These are phyloP conservation scores for Orbilia javanica DNA, from an alignment of 2,329 filamentous ascomycete genomes.

Conservation along the genomic window DNA sequence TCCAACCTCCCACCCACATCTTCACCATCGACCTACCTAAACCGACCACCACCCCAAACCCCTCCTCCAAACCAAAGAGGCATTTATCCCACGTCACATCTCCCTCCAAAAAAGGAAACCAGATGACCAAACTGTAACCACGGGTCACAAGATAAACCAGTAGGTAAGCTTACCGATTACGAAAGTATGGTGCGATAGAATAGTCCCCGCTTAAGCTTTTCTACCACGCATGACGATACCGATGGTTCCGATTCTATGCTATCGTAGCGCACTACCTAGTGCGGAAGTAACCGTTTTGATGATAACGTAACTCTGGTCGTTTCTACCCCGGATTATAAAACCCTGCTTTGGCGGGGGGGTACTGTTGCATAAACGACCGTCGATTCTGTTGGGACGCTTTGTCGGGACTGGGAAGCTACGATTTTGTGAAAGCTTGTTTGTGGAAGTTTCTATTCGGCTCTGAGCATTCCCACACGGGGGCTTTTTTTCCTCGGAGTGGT, in stretches of 20 bases:
- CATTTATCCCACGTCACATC: not conserved
- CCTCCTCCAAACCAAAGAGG: not conserved
- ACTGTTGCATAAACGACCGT: conserved; percentile 15
- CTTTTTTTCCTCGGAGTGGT: not conserved
- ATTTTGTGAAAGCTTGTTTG: not conserved
- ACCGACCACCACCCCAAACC: not conserved
- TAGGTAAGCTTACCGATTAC: not conserved
- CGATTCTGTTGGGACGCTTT: conserved; percentile 3
- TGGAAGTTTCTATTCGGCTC: not conserved
- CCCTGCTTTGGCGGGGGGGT: not conserved
- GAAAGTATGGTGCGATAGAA: not conserved
- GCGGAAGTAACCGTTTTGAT: not conserved
- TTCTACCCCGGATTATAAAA: not conserved
- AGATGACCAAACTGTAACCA: conserved; percentile 1
- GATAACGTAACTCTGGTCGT: not conserved
- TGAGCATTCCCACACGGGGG: not conserved
- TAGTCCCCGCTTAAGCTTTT: conserved; percentile 6
- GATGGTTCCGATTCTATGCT: not conserved
- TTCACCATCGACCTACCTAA: not conserved
- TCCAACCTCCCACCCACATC: not conserved
- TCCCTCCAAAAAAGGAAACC: not conserved
- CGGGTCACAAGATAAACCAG: not conserved
- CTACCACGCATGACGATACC: not conserved
- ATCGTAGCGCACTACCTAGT: too few relatives aligned
- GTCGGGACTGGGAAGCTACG: not conserved